Base-by-base conservation (phyloP, 371 early-diverging fungal genomes). In the Mortierella sp. region DNA sequence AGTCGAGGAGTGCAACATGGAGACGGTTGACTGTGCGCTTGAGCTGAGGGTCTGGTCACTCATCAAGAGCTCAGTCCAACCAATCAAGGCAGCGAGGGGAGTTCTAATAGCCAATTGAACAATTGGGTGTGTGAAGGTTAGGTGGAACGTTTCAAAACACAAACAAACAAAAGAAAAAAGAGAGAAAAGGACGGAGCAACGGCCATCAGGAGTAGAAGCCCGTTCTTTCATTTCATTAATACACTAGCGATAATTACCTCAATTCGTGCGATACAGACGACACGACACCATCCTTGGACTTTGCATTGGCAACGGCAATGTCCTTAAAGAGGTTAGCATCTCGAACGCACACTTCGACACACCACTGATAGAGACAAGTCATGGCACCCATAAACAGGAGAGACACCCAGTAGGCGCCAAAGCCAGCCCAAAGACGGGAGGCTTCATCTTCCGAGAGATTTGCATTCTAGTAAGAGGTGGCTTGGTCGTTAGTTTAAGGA, bases 1-100 rank as follows among this genome's bases (percentile, higher is more conserved):
- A 24, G 88, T 86, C 11, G 89, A 88, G 26, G 88, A 79, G 57
- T 89, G 88, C 24, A 89, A 74, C 86, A 88, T 80, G 19, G 83
- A 87, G 46, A 87, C 82, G 19, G 80, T 87, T 24, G 80, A 81
- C 70, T 79, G 82, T 3, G 81, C 79, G 54, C 86, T 82, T 34
- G 77, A 74, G 72, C 79, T 80, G 48, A 88, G 74, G 11, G 78
- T 81, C 21, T 82, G 87, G 54, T 89, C 89, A 46, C 85, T 87
- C 87, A 89, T 79, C 72, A 89, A 37, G 21, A 89, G 84, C 72
- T 89, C 89, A 3, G 86, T 89, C 89, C 89, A 89, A 21, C 88
- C 87, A 43, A 89, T 82, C 67, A 89, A 79, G 19, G 89, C 89
- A 24, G 88, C 87, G 31, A 86, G 75, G 4, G 89, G 89, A 8